Conservation (phyloP, 257 asterid species). For the Fraxinus anomala region DNA sequence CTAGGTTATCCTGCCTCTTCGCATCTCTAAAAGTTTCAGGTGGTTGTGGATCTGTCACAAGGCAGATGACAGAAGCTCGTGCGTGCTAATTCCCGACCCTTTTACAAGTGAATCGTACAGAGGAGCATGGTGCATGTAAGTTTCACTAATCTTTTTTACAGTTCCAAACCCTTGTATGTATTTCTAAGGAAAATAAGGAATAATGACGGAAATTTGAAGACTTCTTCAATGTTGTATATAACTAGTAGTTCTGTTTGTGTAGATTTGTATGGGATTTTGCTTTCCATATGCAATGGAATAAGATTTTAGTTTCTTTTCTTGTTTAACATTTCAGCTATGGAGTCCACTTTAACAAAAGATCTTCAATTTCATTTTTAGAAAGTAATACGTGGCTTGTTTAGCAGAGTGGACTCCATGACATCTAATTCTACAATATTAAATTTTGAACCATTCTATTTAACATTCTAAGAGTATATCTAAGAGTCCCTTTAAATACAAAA, state of each 20-base stretch:
- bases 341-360: too few species aligned
- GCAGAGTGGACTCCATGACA: too few species aligned
- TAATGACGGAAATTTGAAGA: neutral
- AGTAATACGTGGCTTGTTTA: too few species aligned
- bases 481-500: too few species aligned
- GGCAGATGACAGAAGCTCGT: conserved; percentile 76
- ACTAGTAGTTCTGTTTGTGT: neutral
- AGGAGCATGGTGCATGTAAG: conserved; percentile 20
- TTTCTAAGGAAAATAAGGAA: conserved; percentile 18
- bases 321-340: too few species aligned
- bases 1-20: conserved; percentile 78
- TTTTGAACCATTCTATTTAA: too few species aligned
- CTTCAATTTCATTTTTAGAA: too few species aligned
- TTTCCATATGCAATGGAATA: too few species aligned
- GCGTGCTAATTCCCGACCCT: conserved; percentile 41
- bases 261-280: neutral
- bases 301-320: too few species aligned
- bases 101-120: conserved; percentile 30
- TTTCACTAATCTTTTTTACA: neutral
- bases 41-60: conserved; percentile 44
- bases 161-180: conserved; percentile 12
- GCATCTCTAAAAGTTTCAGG: conserved; percentile 78
- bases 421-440: too few species aligned
- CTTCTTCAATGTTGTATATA: neutral
- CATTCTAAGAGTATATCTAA: too few species aligned